Percentiles rank a stretch among this genome's conserved stretches.
These are phyloP conservation scores for Talaromyces trachyspermus DNA, from an alignment of 495 filamentous ascomycete genomes.

Conservation along the genomic window DNA sequence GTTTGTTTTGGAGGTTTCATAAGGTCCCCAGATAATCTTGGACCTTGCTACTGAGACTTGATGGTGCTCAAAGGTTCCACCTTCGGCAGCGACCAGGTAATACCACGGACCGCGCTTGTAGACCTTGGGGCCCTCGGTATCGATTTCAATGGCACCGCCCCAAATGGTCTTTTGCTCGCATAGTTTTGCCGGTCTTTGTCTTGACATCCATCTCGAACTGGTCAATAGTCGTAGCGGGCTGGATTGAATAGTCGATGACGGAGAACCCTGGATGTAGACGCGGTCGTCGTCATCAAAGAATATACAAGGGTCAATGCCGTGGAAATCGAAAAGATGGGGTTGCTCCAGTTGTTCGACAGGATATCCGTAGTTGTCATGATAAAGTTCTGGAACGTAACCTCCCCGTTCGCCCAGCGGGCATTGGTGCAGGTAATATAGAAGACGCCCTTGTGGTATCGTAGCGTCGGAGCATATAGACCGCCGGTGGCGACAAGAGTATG, in stretches of 20 bases:
- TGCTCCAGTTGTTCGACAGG: conserved; percentile 17
- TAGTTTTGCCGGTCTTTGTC: too few species aligned
- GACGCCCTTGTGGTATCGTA: conserved; percentile 19
- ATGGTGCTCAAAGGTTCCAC: conserved; percentile 38
- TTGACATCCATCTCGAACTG: conserved; percentile 29
- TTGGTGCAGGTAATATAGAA: conserved; percentile 37
- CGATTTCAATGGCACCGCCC: too few species aligned
- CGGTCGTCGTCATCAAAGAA: conserved; percentile 22
- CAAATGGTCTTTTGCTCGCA: too few species aligned
- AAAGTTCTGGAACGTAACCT: conserved; percentile 14
- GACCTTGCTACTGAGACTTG: conserved; percentile 36
- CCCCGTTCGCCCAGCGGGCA: conserved; percentile 5
- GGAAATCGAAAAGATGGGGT: conserved; percentile 25
- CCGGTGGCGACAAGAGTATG: conserved; percentile 5
- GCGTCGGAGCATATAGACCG: conserved; percentile 19
- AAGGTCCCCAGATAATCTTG: not conserved
- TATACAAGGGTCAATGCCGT: conserved; percentile 20
- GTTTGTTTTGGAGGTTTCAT: conserved; percentile 20
- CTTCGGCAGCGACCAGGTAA: conserved; percentile 57
- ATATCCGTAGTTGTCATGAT: conserved; percentile 21
- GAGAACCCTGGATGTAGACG: conserved; percentile 16
- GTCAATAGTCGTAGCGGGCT: conserved; percentile 23
- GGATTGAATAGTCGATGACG: too few species aligned
- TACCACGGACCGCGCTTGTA: conserved; percentile 57
- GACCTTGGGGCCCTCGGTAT: conserved; percentile 55